Conservation (phyloP, 2,329 filamentous ascomycete genomes). For the Chaetomium globosum region DNA sequence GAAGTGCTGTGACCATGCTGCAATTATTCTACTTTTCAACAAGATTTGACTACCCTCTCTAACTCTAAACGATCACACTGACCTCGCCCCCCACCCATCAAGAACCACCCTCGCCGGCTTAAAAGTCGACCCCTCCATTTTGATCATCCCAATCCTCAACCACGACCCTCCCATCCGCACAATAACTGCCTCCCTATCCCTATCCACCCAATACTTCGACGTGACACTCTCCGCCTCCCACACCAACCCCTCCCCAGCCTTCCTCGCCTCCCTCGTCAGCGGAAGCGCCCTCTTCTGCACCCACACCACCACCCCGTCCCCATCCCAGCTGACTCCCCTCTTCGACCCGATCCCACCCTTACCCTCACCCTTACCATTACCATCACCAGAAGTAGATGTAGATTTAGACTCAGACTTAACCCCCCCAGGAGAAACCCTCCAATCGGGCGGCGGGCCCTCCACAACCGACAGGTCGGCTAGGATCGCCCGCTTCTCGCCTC, state of each 20-base stretch:
- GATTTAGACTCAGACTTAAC: too few relatives aligned
- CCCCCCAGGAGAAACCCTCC: too few relatives aligned
- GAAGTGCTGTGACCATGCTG: not conserved
- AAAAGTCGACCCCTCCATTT: constrained; percentile 43
- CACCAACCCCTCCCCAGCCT: not conserved
- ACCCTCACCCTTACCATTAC: not conserved
- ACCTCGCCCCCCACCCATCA: not conserved
- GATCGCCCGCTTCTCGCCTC: constrained; percentile 44
- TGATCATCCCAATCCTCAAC: constrained; percentile 40
- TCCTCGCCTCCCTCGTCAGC: not conserved
- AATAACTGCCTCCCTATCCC: not conserved
- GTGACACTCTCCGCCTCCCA: constrained; percentile 19
- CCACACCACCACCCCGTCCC: not conserved
- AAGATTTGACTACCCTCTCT: not conserved
- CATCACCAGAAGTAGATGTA: not conserved
- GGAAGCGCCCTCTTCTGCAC: constrained; percentile 1
- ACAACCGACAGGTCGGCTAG: constrained; percentile 37
- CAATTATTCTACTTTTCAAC: not conserved
- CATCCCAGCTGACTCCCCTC: not conserved
- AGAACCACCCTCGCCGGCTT: constrained; percentile 40
- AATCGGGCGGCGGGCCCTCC: not conserved
- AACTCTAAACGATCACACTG: not conserved
- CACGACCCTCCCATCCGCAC: constrained; percentile 27
- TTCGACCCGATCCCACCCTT: not conserved
- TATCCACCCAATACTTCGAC: constrained; percentile 20